A percentile compares a stretch with the other conserved stretches of the same genome.
These are phyloP conservation scores for Psilocybe cyanescens DNA, from an alignment of 768 basidiomycete species.

Conservation along the genomic window DNA sequence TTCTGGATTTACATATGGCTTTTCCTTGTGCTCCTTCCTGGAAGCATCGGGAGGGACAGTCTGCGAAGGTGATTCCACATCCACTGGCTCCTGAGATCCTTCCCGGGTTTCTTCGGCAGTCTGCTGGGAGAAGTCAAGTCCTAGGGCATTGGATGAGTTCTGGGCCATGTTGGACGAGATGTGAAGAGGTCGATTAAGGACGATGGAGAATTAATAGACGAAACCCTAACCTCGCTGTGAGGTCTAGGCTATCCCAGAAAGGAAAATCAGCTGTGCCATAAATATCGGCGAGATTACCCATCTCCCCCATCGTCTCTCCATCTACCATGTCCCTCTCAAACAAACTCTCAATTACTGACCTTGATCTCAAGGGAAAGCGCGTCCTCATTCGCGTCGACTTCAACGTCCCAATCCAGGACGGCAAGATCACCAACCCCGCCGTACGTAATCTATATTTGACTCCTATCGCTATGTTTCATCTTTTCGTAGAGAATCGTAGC, in stretches of 20 bases:
- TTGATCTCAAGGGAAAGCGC: slow-evolving; percentile 84
- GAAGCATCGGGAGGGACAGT: slow-evolving; percentile 15
- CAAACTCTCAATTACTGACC: slow-evolving; percentile 92
- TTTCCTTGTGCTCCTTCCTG: slow-evolving; percentile 54
- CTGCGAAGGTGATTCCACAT: slow-evolving; percentile 5
- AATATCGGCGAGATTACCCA: slow-evolving; percentile 25
- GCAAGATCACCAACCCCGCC: slow-evolving; percentile 94
- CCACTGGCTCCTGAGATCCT: slow-evolving; percentile 9
- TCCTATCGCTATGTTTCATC: slow-evolving; percentile 14
- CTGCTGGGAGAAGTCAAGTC: slow-evolving; percentile 64
- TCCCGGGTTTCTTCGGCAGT: slow-evolving; percentile 10
- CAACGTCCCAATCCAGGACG: slow-evolving; percentile 91
- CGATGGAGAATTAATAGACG: slow-evolving; percentile 13
- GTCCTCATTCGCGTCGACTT: slow-evolving; percentile 96
- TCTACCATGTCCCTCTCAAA: slow-evolving; percentile 88
- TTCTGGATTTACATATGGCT: slow-evolving; percentile 81
- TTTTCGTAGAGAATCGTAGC: slow-evolving; percentile 87
- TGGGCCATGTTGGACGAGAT: slow-evolving; percentile 38
- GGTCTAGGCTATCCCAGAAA: slow-evolving; percentile 17
- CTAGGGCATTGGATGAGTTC: slow-evolving; percentile 58
- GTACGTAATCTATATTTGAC: slow-evolving; percentile 51
- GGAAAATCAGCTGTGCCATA: slow-evolving; percentile 21
- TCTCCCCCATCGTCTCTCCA: slow-evolving; percentile 19
- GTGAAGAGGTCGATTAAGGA: slow-evolving; percentile 6
- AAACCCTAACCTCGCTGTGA: slow-evolving; percentile 33